Percentiles rank a stretch among this genome's conserved stretches.
These are phyloP conservation scores for Capsicum pubescens DNA, from an alignment of 257 asterid genomes.

Conservation along the genomic window DNA sequence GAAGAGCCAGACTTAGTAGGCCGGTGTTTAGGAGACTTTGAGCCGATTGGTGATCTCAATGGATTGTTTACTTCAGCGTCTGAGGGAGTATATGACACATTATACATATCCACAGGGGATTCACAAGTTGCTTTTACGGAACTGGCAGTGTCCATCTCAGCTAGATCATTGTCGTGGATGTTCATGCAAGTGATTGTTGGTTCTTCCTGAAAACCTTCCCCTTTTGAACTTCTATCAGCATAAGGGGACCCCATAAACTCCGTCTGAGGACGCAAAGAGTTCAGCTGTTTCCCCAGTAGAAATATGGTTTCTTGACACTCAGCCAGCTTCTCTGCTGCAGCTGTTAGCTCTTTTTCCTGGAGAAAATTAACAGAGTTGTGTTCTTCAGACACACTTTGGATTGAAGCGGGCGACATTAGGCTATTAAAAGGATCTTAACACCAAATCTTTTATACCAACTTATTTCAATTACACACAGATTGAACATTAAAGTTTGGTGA, in stretches of 20 bases:
- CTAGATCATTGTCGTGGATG: conserved; percentile 53
- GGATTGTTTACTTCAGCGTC: conserved; percentile 61
- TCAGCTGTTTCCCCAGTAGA: conserved; percentile 87
- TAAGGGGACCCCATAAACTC: conserved; percentile 48
- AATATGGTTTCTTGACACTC: conserved; percentile 94
- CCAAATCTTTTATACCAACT: background rate
- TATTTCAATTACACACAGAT: background rate
- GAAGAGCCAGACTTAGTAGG: conserved; percentile 73
- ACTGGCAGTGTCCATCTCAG: conserved; percentile 53
- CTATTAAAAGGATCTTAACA: background rate
- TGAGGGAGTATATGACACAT: conserved; percentile 53
- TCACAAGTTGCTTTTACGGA: conserved; percentile 50
- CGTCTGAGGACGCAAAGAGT: conserved; percentile 72
- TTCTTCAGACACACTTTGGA: background rate
- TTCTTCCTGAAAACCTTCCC: conserved; percentile 55
- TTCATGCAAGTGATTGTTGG: conserved; percentile 58
- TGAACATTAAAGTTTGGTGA: background rate
- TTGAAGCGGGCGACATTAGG: background rate
- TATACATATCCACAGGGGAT: conserved; percentile 57
- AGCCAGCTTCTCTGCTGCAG: conserved; percentile 89
- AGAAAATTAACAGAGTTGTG: background rate
- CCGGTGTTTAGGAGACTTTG: conserved; percentile 56
- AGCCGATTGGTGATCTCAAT: conserved; percentile 58
- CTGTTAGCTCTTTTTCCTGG: conserved; percentile 84
- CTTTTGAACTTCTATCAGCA: conserved; percentile 46